Evolutionary conservation across 2,329 filamentous ascomycete species (phyloP).

Genomic region (Fusarium sp.): DNA sequence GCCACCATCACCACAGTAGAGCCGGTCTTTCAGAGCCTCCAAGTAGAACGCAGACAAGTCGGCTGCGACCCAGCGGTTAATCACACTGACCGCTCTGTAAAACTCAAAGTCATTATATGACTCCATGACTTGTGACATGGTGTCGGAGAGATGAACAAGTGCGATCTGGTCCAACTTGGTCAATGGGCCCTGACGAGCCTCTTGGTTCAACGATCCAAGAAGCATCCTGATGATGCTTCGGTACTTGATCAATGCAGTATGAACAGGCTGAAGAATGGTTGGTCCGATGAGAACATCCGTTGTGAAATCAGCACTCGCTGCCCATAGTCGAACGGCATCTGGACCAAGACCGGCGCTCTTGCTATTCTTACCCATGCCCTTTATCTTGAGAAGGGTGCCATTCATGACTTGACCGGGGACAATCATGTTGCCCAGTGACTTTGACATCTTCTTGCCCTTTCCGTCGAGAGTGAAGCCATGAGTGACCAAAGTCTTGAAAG

Average conservation of each 20-base stretch:
- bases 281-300: constrained; percentile 86
- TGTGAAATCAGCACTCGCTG: constrained; percentile 90
- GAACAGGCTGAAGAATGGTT: constrained; percentile 79
- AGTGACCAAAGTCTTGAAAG: constrained; percentile 90
- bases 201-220: constrained; percentile 76
- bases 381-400: constrained; percentile 77
- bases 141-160: constrained; percentile 75
- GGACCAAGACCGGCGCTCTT: constrained; percentile 79
- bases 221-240: constrained; percentile 92
- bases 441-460: constrained; percentile 97
- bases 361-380: constrained; percentile 57
- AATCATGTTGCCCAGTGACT: constrained; percentile 91
- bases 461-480: constrained; percentile 95
- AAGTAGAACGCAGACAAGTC: constrained; percentile 95
- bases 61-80: constrained; percentile 84
- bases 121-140: constrained; percentile 71
- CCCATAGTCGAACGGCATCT: constrained; percentile 91
- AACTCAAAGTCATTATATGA: constrained; percentile 82
- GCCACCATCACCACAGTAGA: constrained; percentile 83
- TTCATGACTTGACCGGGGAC: constrained; percentile 85
- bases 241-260: constrained; percentile 84
- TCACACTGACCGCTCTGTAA: constrained; percentile 75
- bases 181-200: constrained; percentile 61
- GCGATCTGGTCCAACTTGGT: constrained; percentile 79
- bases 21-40: constrained; percentile 88